Evolutionary conservation across 768 basidiomycete species (phyloP).

Genomic region (Panaeolus papilionaceus): DNA sequence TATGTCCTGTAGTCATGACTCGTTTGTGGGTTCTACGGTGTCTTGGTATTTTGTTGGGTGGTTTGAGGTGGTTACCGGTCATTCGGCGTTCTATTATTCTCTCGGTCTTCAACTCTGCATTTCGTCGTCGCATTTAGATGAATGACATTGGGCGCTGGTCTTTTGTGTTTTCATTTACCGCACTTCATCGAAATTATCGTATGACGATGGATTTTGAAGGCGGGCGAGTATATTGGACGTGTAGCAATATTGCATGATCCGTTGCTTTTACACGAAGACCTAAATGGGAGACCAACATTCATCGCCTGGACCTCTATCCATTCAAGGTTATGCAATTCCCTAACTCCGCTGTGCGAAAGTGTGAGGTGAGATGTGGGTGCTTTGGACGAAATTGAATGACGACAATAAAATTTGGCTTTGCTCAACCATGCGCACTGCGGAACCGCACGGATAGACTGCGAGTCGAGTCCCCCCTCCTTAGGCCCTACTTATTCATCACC

Average conservation of each 20-base stretch:
- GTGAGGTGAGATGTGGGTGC: conserved; percentile 5
- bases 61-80: conserved; percentile 4
- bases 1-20: neutral
- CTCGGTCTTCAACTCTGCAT: neutral
- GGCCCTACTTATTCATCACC: too few species aligned
- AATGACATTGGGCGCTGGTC: neutral
- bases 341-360: conserved; percentile 6
- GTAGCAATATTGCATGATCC: neutral
- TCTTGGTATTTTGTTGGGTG: neutral
- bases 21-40: neutral
- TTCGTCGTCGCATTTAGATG: neutral
- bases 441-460: neutral
- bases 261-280: neutral
- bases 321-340: neutral
- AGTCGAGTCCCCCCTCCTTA: neutral
- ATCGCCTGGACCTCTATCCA: neutral
- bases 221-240: neutral
- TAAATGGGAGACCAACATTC: neutral
- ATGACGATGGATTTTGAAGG: neutral
- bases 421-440: neutral
- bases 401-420: too few species aligned
- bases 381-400: neutral
- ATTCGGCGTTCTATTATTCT: conserved; percentile 10
- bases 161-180: neutral
- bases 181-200: neutral